A percentile compares a stretch with the other conserved stretches of the same genome.
phyloP scores from a whole-genome alignment of 306 rosid species.

The Acmispon strigosus region DNA sequence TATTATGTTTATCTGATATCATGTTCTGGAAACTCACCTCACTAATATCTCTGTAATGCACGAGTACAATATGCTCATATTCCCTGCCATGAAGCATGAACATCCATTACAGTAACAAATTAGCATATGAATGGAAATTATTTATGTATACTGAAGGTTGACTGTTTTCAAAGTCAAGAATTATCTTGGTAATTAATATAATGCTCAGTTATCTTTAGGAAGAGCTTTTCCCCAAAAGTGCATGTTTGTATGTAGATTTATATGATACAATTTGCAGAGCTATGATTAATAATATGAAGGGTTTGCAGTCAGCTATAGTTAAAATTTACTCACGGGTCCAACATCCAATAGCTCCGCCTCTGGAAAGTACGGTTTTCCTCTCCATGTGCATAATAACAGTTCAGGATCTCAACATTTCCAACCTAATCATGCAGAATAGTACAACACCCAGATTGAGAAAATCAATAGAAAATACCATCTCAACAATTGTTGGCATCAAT shows the following conservation, averaged over 20 bases:
- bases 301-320: constrained; percentile 1
- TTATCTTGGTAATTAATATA: constrained; percentile 3
- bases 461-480: constrained; percentile 10
- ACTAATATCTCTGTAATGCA: constrained; percentile 80
- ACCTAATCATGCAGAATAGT: constrained; percentile 50
- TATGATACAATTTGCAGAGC: not conserved
- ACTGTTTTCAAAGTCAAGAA: not conserved
- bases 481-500: not conserved
- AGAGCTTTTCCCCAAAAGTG: not conserved
- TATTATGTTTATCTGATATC: constrained; percentile 11
- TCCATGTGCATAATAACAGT: constrained; percentile 98
- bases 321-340: constrained; percentile 78
- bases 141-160: not conserved
- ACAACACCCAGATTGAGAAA: constrained; percentile 22
- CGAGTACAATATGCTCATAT: constrained; percentile 88
- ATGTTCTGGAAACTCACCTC: constrained; percentile 54
- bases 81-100: constrained; percentile 55
- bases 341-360: constrained; percentile 96
- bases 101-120: not conserved
- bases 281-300: constrained; percentile 6
- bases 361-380: constrained; percentile 79
- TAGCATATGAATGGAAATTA: not conserved
- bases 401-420: constrained; percentile 78
- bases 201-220: not conserved
- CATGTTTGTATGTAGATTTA: not conserved